Evolutionary conservation across 164 flowering plant genomes (phyloP).

Genomic region (Aristolochia californica): DNA sequence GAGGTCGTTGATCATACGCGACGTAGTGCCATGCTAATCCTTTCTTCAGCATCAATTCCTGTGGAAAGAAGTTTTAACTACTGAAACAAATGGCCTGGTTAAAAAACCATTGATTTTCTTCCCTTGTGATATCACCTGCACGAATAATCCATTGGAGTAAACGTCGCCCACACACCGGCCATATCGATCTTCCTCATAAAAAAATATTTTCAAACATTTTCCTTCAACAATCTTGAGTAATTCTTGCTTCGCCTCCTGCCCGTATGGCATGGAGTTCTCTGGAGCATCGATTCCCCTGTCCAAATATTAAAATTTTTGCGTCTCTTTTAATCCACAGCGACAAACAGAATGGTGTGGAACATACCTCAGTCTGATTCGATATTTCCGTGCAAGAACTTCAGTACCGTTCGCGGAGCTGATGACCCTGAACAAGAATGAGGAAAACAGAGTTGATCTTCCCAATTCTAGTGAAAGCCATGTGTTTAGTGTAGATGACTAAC

Average conservation of each 20-base stretch:
- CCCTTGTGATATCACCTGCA: constrained; percentile 38
- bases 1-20: constrained; percentile 58
- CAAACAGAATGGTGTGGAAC: too few relatives aligned
- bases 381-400: constrained; percentile 62
- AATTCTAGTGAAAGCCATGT: too few relatives aligned
- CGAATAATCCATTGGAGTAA: constrained; percentile 65
- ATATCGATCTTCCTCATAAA: constrained; percentile 59
- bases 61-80: neutral
- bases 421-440: constrained; percentile 34
- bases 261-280: constrained; percentile 75
- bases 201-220: constrained; percentile 39
- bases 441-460: too few relatives aligned
- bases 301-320: neutral
- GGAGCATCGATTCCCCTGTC: constrained; percentile 91
- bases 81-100: neutral
- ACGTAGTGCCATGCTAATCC: constrained; percentile 83
- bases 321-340: too few relatives aligned
- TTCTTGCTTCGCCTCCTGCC: constrained; percentile 67
- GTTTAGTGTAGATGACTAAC: constrained; percentile 28
- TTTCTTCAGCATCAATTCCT: constrained; percentile 80
- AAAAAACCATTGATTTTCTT: neutral
- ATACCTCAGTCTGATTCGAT: constrained; percentile 72
- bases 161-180: constrained; percentile 64
- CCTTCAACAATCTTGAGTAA: constrained; percentile 47
- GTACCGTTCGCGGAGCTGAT: constrained; percentile 28